Evolutionary conservation across 805 yeast genomes (phyloP).

Genomic region (Starmerella roubikii): DNA sequence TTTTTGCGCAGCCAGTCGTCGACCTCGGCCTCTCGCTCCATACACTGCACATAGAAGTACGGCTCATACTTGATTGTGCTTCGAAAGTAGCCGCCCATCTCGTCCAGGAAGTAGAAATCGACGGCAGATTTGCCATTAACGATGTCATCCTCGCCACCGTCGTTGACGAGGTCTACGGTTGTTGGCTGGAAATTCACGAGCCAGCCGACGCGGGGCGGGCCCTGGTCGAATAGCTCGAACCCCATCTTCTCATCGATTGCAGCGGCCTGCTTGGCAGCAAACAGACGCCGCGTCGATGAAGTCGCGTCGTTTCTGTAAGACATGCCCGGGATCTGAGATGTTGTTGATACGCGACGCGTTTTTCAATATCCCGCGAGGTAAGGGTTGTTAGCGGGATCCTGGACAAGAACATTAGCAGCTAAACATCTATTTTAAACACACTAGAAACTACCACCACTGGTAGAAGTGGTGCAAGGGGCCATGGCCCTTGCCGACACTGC

Average conservation of each 20-base stretch:
- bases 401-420: too few species aligned
- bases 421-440: neutral
- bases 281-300: conserved; percentile 10
- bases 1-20: conserved; percentile 67
- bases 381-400: too few species aligned
- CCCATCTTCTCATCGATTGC: conserved; percentile 75
- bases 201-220: conserved; percentile 76
- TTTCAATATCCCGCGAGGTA: too few species aligned
- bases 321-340: too few species aligned
- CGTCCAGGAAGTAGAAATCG: conserved; percentile 86
- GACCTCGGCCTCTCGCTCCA: conserved; percentile 49
- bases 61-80: conserved; percentile 76
- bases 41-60: conserved; percentile 58
- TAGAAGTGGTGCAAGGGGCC: conserved; percentile 67
- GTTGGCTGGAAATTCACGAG: conserved; percentile 88
- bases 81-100: conserved; percentile 92
- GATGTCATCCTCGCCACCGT: conserved; percentile 23
- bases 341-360: too few species aligned
- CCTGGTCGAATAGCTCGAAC: conserved; percentile 61
- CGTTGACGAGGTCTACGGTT: conserved; percentile 22
- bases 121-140: conserved; percentile 73
- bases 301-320: conserved; percentile 15
- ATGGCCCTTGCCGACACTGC: conserved; percentile 33
- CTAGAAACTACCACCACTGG: conserved; percentile 4
- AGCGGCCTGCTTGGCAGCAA: conserved; percentile 29